Evolutionary conservation across 768 basidiomycete genomes (phyloP), one percentile per base, ranked within the genome.

Genomic region (Boletus reticulatus): DNA sequence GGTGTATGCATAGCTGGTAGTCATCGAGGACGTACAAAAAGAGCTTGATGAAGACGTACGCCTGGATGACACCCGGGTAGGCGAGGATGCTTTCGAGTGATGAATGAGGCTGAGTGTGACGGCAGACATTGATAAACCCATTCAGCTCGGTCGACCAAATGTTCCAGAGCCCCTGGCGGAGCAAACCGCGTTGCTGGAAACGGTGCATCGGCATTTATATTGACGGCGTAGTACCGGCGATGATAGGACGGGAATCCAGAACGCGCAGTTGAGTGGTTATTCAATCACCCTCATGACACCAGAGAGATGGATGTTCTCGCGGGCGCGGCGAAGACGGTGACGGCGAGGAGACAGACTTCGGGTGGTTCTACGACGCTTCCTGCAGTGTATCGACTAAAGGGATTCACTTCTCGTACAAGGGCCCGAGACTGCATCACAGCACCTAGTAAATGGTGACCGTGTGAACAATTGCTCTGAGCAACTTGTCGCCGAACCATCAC

Each of bases 351-450:
- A n/a, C n/a, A n/a, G n/a, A n/a, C 27, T 11, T 4, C 39, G n/a
- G 45, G 38, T 5, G 92, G 92, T 20, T 80, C 83, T 29, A 73
- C 75, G 4, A 62, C 65, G 3, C 77, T 93, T 0, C 95, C 95
- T 1, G 93, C 87, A 6, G 73, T 74, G 14, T 99, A 92, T 75
- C 75, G 77, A 29, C 81, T 99, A 29, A 90, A 94, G 67, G 94
- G 92, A 10, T 99, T 98, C 76, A 85, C n/a, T n/a, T 99, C 65
- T 97, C 94, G 48, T 96, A 99, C 77, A 98, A 97, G 66, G 95
- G 96, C 0, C 90, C 92, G 0, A 94, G 92, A n/a, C n/a, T n/a
- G n/a, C n/a, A n/a, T n/a, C n/a, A n/a, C n/a, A n/a, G n/a, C n/a
- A n/a, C n/a, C n/a, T n/a, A n/a, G n/a, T n/a, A n/a, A n/a, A n/a